phyloP scores from a whole-genome alignment of 768 basidiomycete species.

The Tylopilus vinaceipallidus region DNA sequence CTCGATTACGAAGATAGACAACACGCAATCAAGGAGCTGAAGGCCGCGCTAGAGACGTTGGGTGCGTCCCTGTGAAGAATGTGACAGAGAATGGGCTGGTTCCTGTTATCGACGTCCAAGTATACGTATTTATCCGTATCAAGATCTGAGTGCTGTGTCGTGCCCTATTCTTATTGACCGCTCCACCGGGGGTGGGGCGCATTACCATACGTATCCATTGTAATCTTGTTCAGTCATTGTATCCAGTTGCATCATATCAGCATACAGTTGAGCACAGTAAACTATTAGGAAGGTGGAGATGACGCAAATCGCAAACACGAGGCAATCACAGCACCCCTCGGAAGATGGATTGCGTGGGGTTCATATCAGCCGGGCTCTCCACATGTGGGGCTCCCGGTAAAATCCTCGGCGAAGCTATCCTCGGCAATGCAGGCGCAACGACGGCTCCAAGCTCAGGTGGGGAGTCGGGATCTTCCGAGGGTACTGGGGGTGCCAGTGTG shows the following conservation, averaged over 20 bases:
- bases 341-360: slow-evolving; percentile 14
- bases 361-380: slow-evolving; percentile 34
- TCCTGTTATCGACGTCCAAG: neutral
- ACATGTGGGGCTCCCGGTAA: slow-evolving; percentile 21
- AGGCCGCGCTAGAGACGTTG: slow-evolving; percentile 66
- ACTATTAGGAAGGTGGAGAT: neutral
- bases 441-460: neutral
- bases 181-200: neutral
- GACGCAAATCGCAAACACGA: neutral
- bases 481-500: slow-evolving; percentile 10
- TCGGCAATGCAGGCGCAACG: slow-evolving; percentile 12
- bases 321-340: neutral
- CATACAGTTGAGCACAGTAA: neutral
- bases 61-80: slow-evolving; percentile 44
- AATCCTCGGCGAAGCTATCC: slow-evolving; percentile 16
- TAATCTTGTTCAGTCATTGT: neutral
- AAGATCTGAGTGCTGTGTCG: slow-evolving; percentile 1
- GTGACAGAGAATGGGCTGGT: neutral
- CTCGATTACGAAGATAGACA: slow-evolving; percentile 93
- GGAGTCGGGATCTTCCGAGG: neutral
- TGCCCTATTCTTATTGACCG: neutral
- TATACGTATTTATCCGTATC: slow-evolving; percentile 4
- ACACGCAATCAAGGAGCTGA: slow-evolving; percentile 81
- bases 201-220: slow-evolving; percentile 3
- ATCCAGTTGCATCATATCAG: too few relatives aligned